Evolutionary conservation across 2,329 filamentous ascomycete genomes (phyloP).

Genomic region (Sclerotinia trifoliorum): DNA sequence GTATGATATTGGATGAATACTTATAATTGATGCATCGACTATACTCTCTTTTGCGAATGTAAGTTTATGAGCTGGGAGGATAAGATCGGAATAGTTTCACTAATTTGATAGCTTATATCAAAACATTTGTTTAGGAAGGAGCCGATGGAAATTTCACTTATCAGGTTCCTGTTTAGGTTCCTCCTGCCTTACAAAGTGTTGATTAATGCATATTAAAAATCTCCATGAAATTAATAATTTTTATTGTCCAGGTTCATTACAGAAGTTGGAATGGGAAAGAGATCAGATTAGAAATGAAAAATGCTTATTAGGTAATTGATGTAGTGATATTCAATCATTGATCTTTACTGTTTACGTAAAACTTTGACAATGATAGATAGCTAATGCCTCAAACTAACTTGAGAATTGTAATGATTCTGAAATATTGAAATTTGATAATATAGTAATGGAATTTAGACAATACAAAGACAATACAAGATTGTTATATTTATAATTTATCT

Average conservation of each 20-base stretch:
- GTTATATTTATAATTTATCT: not conserved
- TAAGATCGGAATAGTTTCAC: not conserved
- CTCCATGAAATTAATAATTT: rapidly evolving
- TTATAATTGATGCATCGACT: not conserved
- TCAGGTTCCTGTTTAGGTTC: not conserved
- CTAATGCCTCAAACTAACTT: not conserved
- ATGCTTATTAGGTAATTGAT: no score
- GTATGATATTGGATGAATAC: not conserved
- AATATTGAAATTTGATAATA: not conserved
- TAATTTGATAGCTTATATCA: not conserved
- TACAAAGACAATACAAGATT: not conserved
- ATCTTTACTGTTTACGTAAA: not conserved
- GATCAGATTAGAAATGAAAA: no score
- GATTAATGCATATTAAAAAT: not conserved
- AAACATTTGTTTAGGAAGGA: no score
- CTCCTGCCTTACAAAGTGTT: not conserved
- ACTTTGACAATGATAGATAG: not conserved
- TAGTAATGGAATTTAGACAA: no score
- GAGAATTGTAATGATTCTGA: not conserved
- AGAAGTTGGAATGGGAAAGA: not conserved
- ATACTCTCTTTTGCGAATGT: not conserved
- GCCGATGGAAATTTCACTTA: not conserved
- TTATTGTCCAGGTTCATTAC: not conserved
- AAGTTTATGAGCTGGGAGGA: not conserved
- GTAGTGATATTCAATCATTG: no score